phyloP scores from a whole-genome alignment of 1,284 basidiomycete species.

The Cystobasidiaceae sp. region DNA sequence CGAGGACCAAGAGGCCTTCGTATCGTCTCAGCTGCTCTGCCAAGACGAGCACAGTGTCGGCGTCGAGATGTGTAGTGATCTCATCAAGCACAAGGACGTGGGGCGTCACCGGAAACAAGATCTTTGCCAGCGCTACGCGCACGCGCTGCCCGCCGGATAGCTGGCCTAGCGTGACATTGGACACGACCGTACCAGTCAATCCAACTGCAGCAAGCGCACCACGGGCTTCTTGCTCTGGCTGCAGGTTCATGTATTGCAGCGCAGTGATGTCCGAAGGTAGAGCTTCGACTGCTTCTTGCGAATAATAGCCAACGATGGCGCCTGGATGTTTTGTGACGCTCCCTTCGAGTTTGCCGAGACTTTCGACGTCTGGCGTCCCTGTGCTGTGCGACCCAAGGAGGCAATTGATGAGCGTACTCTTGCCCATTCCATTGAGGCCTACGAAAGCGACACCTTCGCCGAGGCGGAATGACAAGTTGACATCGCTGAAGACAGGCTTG shows the following conservation, averaged over 20 bases:
- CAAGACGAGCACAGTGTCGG: slow-evolving; percentile 59
- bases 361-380: slow-evolving; percentile 47
- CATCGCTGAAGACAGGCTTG: slow-evolving; percentile 52
- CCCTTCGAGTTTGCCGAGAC: slow-evolving; percentile 54
- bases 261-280: slow-evolving; percentile 45
- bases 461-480: slow-evolving; percentile 57
- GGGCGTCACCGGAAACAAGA: slow-evolving; percentile 51
- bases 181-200: slow-evolving; percentile 52
- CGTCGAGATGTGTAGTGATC: slow-evolving; percentile 65
- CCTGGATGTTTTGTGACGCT: slow-evolving; percentile 57
- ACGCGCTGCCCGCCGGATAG: slow-evolving; percentile 63
- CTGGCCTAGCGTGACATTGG: slow-evolving; percentile 51
- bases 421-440: slow-evolving; percentile 57
- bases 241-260: slow-evolving; percentile 48
- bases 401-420: slow-evolving; percentile 57
- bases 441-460: slow-evolving; percentile 58
- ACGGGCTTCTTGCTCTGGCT: slow-evolving; percentile 51
- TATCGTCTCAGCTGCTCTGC: slow-evolving; percentile 56
- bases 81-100: slow-evolving; percentile 62
- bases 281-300: slow-evolving; percentile 48
- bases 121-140: slow-evolving; percentile 52
- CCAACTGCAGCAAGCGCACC: slow-evolving; percentile 54
- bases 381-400: slow-evolving; percentile 46
- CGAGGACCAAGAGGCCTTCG: slow-evolving; percentile 58
- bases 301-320: slow-evolving; percentile 54